These are phyloP conservation scores for Linnemannia elongata DNA, from an alignment of 192 early-diverging fungal genomes.

Conservation along the genomic window DNA sequence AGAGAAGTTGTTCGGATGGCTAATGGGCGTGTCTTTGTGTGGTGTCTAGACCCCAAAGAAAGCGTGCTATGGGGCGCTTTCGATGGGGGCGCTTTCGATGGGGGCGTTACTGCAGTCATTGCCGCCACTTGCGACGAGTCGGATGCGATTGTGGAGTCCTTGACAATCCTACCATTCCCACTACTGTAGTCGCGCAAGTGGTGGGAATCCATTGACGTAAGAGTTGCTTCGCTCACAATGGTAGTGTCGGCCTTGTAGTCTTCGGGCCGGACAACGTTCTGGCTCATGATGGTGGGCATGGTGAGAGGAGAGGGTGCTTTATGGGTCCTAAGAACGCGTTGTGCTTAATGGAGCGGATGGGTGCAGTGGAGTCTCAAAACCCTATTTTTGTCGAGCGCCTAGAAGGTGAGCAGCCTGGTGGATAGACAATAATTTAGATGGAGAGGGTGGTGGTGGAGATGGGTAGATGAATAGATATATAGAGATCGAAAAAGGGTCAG, in stretches of 20 bases:
- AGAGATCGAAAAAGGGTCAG: neutral
- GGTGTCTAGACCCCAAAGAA: neutral
- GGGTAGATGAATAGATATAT: neutral
- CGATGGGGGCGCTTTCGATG: neutral
- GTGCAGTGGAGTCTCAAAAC: neutral
- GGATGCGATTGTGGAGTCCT: neutral
- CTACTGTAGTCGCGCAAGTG: neutral
- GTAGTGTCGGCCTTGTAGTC: slow-evolving; percentile 1
- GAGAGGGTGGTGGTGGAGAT: neutral
- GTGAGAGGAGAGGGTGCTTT: neutral
- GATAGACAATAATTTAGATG: neutral
- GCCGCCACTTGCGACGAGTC: neutral
- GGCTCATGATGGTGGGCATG: slow-evolving; percentile 41
- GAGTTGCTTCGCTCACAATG: neutral
- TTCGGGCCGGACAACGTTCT: slow-evolving; percentile 33
- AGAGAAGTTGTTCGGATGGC: slow-evolving; percentile 6
- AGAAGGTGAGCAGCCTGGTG: neutral
- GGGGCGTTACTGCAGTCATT: neutral
- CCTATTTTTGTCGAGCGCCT: neutral
- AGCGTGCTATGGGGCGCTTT: neutral
- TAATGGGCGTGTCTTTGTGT: neutral
- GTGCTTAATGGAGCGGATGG: neutral
- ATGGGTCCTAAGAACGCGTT: neutral
- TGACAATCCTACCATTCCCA: neutral
- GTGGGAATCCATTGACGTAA: slow-evolving; percentile 8